These are phyloP conservation scores for Penicillium nordicum DNA, from an alignment of 2,329 filamentous ascomycete species.

Conservation along the genomic window DNA sequence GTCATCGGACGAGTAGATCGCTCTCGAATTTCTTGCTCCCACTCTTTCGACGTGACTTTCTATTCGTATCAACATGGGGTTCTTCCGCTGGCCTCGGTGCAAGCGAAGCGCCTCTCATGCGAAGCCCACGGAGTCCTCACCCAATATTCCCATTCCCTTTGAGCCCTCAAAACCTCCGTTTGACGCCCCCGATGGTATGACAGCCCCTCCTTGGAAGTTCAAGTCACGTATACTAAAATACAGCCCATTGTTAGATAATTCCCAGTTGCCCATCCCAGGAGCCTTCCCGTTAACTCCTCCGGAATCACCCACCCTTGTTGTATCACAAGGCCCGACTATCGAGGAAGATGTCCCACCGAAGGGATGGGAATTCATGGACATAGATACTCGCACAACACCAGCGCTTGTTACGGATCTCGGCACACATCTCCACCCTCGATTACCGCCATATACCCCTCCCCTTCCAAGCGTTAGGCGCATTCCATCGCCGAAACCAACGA, in stretches of 20 bases:
- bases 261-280: conserved; percentile 13
- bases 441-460: conserved; percentile 1
- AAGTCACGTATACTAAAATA: conserved; percentile 3
- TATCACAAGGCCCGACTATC: not conserved
- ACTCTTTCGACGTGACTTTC: not conserved
- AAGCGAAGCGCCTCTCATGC: not conserved
- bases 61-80: not conserved
- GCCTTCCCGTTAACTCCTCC: conserved; percentile 18
- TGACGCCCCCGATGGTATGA: not conserved
- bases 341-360: conserved; percentile 5
- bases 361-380: conserved; percentile 8
- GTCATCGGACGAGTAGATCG: conserved; percentile 6
- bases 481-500: not conserved
- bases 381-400: conserved; percentile 6
- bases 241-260: not conserved
- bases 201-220: not conserved
- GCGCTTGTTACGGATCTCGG: conserved; percentile 19
- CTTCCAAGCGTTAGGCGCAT: conserved; percentile 1
- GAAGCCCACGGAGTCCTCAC: not conserved
- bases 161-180: not conserved
- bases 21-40: not conserved
- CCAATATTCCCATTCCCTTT: not conserved
- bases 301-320: conserved; percentile 13
- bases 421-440: conserved; percentile 14
- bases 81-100: conserved; percentile 8